Base-by-base conservation (phyloP, 2,329 filamentous ascomycete species). In the Colletotrichum salicis region DNA sequence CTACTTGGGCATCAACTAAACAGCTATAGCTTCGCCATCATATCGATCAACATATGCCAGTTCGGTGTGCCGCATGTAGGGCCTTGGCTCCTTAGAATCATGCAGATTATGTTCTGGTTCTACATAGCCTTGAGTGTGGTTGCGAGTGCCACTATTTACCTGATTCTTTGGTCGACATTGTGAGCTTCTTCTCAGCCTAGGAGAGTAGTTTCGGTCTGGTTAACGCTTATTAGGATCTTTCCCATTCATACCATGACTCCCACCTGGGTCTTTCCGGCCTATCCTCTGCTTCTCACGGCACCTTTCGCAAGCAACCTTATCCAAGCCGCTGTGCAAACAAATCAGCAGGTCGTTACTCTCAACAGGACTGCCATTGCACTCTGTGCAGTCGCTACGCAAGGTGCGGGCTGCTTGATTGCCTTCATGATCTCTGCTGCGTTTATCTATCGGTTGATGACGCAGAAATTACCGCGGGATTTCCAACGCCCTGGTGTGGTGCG, bases 341-440 rank as follows among this genome's bases (percentile, higher is more conserved):
- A 76, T 7, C 76, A 74, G 8, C 60, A 65, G 5, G 75, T 76
- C 5, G 70, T 76, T 7, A 61, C 64, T 1, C 81, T 86, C 5
- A 84, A 87, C 70, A 78, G 81, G 4, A 76, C 85, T 0, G 83
- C 86, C 1, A 83, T 90, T 54, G 83, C 87, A 0, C 78, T 88
- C 15, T 83, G 84, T 12, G 86, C 86, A 8, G 76, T 88, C 27
- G 83, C 86, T 0, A 82, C 86, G 1, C 88, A 90, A 75, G 88
- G 87, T 7, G 87, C 86, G 1, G 88, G 87, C 0, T 89, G 87
- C 72, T 80, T 89, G 2, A 87, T 90, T 57, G 86, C 85, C 59
- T 87, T 96, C 70, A 95, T 95, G 91, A 93, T 97, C 31, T 95
- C 94, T 73, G 90, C 92, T 1, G 93, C 94, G 61, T 96, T 95